Evolutionary conservation across 2,329 filamentous ascomycete genomes (phyloP), one percentile per base, ranked within the genome.

Genomic region (Botrytis cinerea): DNA sequence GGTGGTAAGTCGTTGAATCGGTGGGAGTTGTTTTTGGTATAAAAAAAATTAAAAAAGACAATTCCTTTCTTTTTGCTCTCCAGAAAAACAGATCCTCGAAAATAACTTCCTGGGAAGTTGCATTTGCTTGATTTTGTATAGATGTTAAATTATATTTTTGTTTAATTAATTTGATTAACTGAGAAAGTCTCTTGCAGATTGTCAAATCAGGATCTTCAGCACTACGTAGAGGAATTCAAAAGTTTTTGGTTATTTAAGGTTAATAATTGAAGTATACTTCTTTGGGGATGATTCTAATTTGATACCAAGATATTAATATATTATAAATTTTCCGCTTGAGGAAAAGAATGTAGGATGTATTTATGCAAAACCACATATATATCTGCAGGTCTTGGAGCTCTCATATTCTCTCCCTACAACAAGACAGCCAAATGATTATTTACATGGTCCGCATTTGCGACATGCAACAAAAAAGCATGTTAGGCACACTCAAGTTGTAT

Each of bases 31-130:
- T 51, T 51, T 25, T 9, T 35, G 35, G 32, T 25, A 25, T 2
- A 22, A 25, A 14, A 25, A 1, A n/a, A 51, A 38, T 38, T 6
- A 35, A 4, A 4, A 14, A 51, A 51, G 1, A 14, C 1, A n/a
- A 1, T 51, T 14, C n/a, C 14, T 4, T n/a, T 0, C 1, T 5
- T n/a, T 51, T n/a, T 12, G 25, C 25, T n/a, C 25, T n/a, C 4
- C 4, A 14, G 14, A 6, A 6, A n/a, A 6, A 4, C 22, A 0
- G 10, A 25, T 12, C 4, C 10, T 14, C 22, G 14, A 14, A 0
- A 14, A 25, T 6, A 0, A 2, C 10, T 51, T 25, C 12, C 4
- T n/a, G 12, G 10, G 10, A n/a, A 14, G 1, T 51, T n/a, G 1
- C 9, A 0, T 6, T 14, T 51, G 10, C 25, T 7, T 54, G 4